Base-by-base conservation (phyloP, 2,329 filamentous ascomycete species). In the Onygena corvina region DNA sequence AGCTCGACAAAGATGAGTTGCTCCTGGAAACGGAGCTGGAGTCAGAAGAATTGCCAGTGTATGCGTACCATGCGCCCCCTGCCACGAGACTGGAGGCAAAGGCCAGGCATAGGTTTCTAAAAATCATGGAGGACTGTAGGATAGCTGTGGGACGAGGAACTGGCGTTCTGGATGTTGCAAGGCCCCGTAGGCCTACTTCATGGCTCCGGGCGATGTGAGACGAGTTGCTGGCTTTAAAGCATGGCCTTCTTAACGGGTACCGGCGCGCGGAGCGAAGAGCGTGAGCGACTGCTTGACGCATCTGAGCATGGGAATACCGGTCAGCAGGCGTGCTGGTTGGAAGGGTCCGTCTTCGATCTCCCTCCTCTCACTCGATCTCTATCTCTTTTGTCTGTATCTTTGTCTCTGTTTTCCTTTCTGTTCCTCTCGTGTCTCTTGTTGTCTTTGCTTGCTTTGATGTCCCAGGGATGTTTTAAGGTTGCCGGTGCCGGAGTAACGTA, bases 61-160 rank as follows among this genome's bases (percentile, higher is more conserved):
- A 73, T 33, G 67, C 67, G 58, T 71, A 73, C 67, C 69, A 74
- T 46, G 71, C 70, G 33, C 70, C 69, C 16, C 69, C 69, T 16
- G 70, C 71, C 36, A 73, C 68, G 4, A 71, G 60, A 23, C 68
- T 67, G 44, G 70, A 72, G 21, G 72, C 66, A 49, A 72, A 64
- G 44, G 69, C 70, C 34, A 74, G 57, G 20, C 71, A 71, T 52
- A 73, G 65, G 45, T 68, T 72, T 30, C 71, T 70, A 40, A 72
- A 60, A 60, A 71, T 66, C 71, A 75, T 74, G 49, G 70, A 68
- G 40, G 69, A 67, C 45, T 69, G 67, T 18, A 70, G 49, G 16
- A 61, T 56, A 25, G 62, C 64, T 47, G 65, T 63, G 57, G 59
- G 62, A 50, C 65, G 29, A n/a, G 46, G 31, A 9, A 47, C 16